Evolutionary conservation across 75 land plant genomes (phyloP).

Genomic region (Picea sitchensis): DNA sequence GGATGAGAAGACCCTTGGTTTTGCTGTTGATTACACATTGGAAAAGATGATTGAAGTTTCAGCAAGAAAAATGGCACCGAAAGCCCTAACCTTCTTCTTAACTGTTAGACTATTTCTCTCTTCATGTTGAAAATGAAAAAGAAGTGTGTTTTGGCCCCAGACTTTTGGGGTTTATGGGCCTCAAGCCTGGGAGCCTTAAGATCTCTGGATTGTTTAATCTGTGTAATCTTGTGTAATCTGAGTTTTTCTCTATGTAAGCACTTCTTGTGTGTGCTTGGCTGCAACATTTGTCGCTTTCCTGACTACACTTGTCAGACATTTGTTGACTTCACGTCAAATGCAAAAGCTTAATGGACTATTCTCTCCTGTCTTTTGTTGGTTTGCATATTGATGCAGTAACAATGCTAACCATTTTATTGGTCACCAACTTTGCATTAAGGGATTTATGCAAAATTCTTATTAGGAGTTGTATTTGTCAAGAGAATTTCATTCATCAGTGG

Average conservation of each 20-base stretch:
- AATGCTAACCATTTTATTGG: conserved; percentile 4
- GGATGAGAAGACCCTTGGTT: no score
- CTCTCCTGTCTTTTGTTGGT: background rate
- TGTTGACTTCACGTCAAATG: conserved; percentile 46
- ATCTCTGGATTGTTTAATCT: no score
- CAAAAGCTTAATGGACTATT: conserved; percentile 9
- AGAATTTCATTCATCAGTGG: background rate
- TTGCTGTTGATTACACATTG: no score
- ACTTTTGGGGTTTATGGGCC: no score
- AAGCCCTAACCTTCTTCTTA: no score
- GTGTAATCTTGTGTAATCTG: no score
- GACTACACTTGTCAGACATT: conserved; percentile 64
- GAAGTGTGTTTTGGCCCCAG: no score
- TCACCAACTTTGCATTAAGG: background rate
- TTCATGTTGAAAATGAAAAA: no score
- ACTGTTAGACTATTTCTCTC: no score
- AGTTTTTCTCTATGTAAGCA: conserved; percentile 4
- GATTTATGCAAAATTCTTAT: background rate
- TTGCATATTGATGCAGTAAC: background rate
- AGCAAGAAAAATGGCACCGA: no score
- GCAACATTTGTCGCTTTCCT: conserved; percentile 57
- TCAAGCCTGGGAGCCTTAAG: no score
- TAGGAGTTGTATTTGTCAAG: background rate
- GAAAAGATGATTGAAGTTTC: no score
- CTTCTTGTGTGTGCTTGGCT: conserved; percentile 67